Evolutionary conservation across 768 basidiomycete genomes (phyloP).

Genomic region (Phaeotremella skinneri): DNA sequence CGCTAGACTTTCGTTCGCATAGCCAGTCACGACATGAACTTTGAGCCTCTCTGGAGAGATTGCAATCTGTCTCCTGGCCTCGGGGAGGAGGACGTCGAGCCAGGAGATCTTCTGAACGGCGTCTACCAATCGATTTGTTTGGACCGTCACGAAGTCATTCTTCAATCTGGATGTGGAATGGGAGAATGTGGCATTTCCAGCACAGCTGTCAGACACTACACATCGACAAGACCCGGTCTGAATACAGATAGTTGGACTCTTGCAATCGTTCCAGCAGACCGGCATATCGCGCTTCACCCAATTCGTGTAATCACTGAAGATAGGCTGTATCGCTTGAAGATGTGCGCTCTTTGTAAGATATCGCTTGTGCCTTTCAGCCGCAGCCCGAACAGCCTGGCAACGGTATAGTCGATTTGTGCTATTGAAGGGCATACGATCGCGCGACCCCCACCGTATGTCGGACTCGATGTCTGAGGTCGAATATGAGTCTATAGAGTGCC

Average conservation of each 20-base stretch:
- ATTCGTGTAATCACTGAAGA: too few species aligned
- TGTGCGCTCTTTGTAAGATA: too few species aligned
- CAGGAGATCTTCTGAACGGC: conserved; percentile 23
- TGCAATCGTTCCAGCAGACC: conserved; percentile 33
- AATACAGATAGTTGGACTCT: conserved; percentile 31
- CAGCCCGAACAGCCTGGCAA: too few species aligned
- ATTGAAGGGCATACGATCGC: too few species aligned
- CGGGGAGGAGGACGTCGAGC: conserved; percentile 29
- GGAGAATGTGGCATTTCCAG: conserved; percentile 13
- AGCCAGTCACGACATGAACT: conserved; percentile 28
- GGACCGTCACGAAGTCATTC: conserved; percentile 11
- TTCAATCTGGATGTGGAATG: conserved; percentile 5
- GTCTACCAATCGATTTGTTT: conserved; percentile 1
- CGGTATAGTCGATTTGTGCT: too few species aligned
- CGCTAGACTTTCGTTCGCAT: conserved; percentile 10
- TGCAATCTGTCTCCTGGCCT: conserved; percentile 20
- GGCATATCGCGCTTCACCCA: too few species aligned
- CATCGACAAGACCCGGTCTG: conserved; percentile 35
- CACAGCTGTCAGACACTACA: conserved; percentile 28
- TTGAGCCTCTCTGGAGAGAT: conserved; percentile 20
- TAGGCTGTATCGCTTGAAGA: too few species aligned
- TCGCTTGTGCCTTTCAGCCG: too few species aligned
- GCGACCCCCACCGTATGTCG: too few species aligned
- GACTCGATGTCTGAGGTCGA: too few species aligned
- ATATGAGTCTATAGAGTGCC: too few species aligned